Base-by-base conservation (phyloP, 2,329 filamentous ascomycete genomes). In the Aureobasidium vineae region DNA sequence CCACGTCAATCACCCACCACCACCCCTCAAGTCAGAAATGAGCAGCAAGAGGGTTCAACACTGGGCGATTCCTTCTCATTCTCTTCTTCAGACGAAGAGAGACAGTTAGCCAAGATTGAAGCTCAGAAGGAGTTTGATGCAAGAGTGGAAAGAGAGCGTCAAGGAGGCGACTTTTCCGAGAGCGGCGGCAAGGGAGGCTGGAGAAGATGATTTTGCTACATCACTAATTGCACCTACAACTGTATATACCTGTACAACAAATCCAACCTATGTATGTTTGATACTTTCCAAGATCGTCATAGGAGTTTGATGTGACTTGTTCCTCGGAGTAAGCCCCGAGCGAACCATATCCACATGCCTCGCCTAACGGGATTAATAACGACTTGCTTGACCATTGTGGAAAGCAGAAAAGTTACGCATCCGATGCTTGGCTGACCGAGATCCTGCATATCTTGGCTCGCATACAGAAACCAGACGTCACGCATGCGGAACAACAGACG, bases 51-150 rank as follows among this genome's bases (percentile, higher is more conserved):
- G 7, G 72, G 70, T 0, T 76, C 77, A 16, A 76, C 76, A 1
- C 65, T 72, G 5, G 76, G 77, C 2, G 81, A 83, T 64, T 77
- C 75, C 41, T 84, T 81, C 63, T 75, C 76, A 15, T 83, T 82
- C 70, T 78, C 76, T 0, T 73, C 73, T 1, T 74, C 73, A 1
- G 78, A 80, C 6, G 78, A 80, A 65, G 80, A 83, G 43, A 75
- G 77, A 28, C 76, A 78, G 53, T 70, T 75, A 33, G 80, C 80
- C 15, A 79, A 77, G 67, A 70, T 75, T 47, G 77, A 81, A 68
- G 81, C 81, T 31, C 82, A 84, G 72, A 78, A 74, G 63, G 80
- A 83, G 31, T 84, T 84, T 69, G 81, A 84, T 70, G 77, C 77
- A 21, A 73, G 79, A 50, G 68, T 84, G 5, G 82, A 84, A 69